A percentile compares a stretch with the other conserved stretches of the same genome.
Conservation (phyloP, 768 basidiomycete species). For the Clavulina sp. region DNA sequence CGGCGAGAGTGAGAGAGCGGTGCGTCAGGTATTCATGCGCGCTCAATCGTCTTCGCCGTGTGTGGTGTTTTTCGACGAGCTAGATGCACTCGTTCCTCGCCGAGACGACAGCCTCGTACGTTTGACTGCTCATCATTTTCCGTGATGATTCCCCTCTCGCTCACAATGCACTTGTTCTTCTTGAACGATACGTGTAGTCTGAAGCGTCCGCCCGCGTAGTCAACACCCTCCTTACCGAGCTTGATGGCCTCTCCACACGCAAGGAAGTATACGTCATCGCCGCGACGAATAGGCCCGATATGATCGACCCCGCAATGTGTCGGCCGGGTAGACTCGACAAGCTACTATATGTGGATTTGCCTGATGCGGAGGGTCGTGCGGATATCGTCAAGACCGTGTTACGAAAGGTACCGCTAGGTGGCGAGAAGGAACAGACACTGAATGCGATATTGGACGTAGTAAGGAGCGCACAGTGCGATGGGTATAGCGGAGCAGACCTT, state of each 20-base stretch:
- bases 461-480: slow-evolving; percentile 38
- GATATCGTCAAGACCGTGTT: slow-evolving; percentile 70
- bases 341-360: slow-evolving; percentile 82
- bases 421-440: neutral
- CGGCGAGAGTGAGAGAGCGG: slow-evolving; percentile 90
- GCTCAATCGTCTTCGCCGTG: slow-evolving; percentile 89
- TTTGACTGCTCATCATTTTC: slow-evolving; percentile 9
- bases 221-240: slow-evolving; percentile 84
- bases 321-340: slow-evolving; percentile 93
- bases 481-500: slow-evolving; percentile 84
- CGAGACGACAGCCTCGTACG: slow-evolving; percentile 76
- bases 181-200: slow-evolving; percentile 51
- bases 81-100: slow-evolving; percentile 80
- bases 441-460: slow-evolving; percentile 1
- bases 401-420: slow-evolving; percentile 46
- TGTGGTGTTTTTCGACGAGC: slow-evolving; percentile 89
- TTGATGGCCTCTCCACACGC: slow-evolving; percentile 77
- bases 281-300: slow-evolving; percentile 89
- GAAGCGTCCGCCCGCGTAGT: slow-evolving; percentile 88
- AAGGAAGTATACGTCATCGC: slow-evolving; percentile 86
- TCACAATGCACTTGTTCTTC: neutral
- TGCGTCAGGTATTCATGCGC: slow-evolving; percentile 84
- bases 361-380: slow-evolving; percentile 47
- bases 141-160: neutral
- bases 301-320: slow-evolving; percentile 96